Evolutionary conservation across 768 basidiomycete species (phyloP).

Genomic region (Pulveroboletus ravenelii): DNA sequence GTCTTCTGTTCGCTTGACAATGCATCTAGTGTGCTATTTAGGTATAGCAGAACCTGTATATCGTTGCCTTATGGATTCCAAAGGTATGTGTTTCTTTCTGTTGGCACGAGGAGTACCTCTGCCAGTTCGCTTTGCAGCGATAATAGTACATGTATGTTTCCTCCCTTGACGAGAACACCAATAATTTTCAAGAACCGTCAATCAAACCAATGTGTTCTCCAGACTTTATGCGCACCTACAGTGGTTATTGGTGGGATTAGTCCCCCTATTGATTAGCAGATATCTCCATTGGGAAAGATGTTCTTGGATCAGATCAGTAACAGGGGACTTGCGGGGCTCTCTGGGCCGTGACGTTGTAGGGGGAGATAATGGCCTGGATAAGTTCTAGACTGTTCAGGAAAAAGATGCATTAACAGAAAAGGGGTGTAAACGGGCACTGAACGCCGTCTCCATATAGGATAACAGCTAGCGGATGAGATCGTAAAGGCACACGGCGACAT

Average conservation of each 20-base stretch:
- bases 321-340: background rate
- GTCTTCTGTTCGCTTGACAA: no score
- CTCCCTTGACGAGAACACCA: background rate
- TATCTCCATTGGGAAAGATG: background rate
- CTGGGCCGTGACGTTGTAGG: background rate
- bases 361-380: background rate
- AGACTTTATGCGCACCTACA: background rate
- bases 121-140: no score
- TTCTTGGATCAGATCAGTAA: background rate
- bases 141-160: no score
- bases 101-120: no score
- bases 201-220: background rate
- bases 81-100: no score
- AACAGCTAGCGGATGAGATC: background rate
- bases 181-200: background rate
- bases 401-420: background rate
- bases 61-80: no score
- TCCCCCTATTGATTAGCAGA: background rate
- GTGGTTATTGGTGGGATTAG: conserved; percentile 2
- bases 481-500: background rate
- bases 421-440: background rate
- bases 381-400: background rate
- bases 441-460: background rate
- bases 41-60: no score
- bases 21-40: no score